These are phyloP conservation scores for Aspergillus neoniger DNA, from an alignment of 2,329 filamentous ascomycete species.

Conservation along the genomic window DNA sequence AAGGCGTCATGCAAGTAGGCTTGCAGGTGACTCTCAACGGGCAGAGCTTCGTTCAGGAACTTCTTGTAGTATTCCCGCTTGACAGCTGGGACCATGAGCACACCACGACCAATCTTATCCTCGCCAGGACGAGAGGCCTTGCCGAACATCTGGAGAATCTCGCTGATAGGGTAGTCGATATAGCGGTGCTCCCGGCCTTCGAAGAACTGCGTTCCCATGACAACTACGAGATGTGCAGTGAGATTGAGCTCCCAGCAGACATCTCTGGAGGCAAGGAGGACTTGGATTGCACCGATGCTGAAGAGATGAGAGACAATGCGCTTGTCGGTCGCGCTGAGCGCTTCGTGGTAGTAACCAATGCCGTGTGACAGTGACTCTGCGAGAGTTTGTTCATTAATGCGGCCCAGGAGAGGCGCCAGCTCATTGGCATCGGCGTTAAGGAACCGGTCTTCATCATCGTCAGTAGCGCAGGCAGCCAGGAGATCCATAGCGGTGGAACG, in stretches of 20 bases:
- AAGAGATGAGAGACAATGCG: slow-evolving; percentile 92
- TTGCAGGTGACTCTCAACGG: slow-evolving; percentile 91
- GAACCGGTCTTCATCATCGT: slow-evolving; percentile 92
- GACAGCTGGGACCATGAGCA: slow-evolving; percentile 93
- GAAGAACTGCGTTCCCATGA: slow-evolving; percentile 98
- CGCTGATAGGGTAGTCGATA: slow-evolving; percentile 90
- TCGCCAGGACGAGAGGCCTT: slow-evolving; percentile 78
- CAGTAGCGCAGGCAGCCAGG: slow-evolving; percentile 80
- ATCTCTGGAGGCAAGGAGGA: slow-evolving; percentile 79
- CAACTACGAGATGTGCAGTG: slow-evolving; percentile 84
- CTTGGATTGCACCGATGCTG: slow-evolving; percentile 83
- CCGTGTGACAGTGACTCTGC: slow-evolving; percentile 90
- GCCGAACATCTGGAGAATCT: slow-evolving; percentile 97
- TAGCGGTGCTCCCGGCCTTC: slow-evolving; percentile 97
- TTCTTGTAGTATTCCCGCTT: slow-evolving; percentile 99
- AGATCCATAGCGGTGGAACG: slow-evolving; percentile 84
- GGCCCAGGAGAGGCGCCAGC: slow-evolving; percentile 76
- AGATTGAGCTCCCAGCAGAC: slow-evolving; percentile 94
- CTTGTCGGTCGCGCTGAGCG: slow-evolving; percentile 83
- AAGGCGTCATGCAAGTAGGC: slow-evolving; percentile 93
- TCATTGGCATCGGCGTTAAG: slow-evolving; percentile 81
- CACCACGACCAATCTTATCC: slow-evolving; percentile 80
- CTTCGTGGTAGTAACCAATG: slow-evolving; percentile 96
- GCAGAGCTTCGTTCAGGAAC: slow-evolving; percentile 92
- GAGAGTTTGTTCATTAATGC: slow-evolving; percentile 81